phyloP scores from a whole-genome alignment of 306 rosid genomes.

The Begonia loranthoides region DNA sequence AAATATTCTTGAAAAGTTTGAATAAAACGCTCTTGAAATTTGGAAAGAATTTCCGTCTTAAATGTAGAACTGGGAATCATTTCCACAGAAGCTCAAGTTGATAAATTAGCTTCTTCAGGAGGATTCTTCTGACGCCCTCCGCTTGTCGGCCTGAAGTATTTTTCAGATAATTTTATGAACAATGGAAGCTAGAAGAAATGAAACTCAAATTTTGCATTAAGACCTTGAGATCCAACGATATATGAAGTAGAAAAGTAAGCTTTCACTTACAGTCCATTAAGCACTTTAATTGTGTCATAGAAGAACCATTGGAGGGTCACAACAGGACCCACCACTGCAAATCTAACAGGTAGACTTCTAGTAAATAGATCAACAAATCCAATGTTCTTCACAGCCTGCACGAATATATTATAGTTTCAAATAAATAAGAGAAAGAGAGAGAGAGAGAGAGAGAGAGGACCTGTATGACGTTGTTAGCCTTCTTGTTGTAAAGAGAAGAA shows the following conservation, averaged over 20 bases:
- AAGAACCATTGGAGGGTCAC: conserved; percentile 91
- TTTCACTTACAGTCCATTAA: conserved; percentile 68
- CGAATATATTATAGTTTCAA: conserved; percentile 2
- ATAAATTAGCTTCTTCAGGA: conserved; percentile 24
- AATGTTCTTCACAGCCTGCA: conserved; percentile 73
- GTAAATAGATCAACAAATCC: conserved; percentile 68
- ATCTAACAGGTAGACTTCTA: conserved; percentile 81
- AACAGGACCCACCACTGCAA: conserved; percentile 70
- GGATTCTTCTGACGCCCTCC: conserved; percentile 32
- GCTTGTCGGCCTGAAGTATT: conserved; percentile 46
- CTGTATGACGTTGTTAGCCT: conserved; percentile 45
- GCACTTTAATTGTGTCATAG: conserved; percentile 75
- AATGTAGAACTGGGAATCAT: background rate
- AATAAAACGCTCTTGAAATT: conserved; percentile 3
- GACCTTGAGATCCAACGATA: background rate
- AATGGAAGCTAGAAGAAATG: background rate
- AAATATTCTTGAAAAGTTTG: too few species aligned
- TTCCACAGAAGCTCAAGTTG: conserved; percentile 13
- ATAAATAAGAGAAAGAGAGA: background rate
- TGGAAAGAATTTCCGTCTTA: background rate
- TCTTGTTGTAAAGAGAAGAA: conserved; percentile 49
- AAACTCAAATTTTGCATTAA: background rate
- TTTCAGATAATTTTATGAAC: conserved; percentile 1
- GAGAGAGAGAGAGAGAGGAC: conserved; percentile 17
- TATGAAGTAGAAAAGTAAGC: background rate